phyloP scores from a whole-genome alignment of 1,284 basidiomycete species.

The Schizophyllum commune region DNA sequence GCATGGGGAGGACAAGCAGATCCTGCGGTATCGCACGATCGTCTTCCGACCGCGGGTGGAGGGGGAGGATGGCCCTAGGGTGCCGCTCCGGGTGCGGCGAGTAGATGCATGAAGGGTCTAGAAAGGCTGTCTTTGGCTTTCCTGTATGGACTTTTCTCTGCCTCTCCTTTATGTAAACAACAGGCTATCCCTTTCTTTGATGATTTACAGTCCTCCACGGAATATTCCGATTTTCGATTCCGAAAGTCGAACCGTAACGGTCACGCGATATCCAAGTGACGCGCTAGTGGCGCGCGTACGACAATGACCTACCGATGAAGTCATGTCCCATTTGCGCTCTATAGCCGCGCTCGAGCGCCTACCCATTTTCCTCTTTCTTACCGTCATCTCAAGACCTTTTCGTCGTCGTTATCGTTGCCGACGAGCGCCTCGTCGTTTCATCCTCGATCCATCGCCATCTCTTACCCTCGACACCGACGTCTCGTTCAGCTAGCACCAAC shows the following conservation, averaged over 20 bases:
- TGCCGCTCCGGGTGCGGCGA: slow-evolving; percentile 32
- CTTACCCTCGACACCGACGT: too few species aligned
- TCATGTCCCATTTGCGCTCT: not conserved
- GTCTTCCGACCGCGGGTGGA: slow-evolving; percentile 35
- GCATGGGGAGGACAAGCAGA: slow-evolving; percentile 29
- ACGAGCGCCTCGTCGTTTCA: too few species aligned
- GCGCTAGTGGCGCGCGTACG: not conserved
- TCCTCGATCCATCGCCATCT: too few species aligned
- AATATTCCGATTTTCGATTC: too few species aligned
- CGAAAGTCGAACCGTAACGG: not conserved
- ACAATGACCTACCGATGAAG: not conserved
- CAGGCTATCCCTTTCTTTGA: too few species aligned
- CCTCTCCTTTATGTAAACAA: too few species aligned
- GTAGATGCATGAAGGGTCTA: not conserved
- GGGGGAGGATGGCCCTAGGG: slow-evolving; percentile 30
- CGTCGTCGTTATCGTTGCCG: too few species aligned
- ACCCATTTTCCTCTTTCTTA: not conserved
- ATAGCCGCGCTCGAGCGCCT: not conserved
- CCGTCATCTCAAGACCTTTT: not conserved
- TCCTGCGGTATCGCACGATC: slow-evolving; percentile 26
- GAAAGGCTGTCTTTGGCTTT: too few species aligned
- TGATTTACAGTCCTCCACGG: too few species aligned
- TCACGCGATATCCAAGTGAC: not conserved
- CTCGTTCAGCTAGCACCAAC: not conserved
- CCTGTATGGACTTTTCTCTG: too few species aligned